Percentiles rank a stretch among this genome's conserved stretches.
These are phyloP conservation scores for Acanthamoeba healyi DNA, from an alignment of 208 protist species.

Conservation along the genomic window DNA sequence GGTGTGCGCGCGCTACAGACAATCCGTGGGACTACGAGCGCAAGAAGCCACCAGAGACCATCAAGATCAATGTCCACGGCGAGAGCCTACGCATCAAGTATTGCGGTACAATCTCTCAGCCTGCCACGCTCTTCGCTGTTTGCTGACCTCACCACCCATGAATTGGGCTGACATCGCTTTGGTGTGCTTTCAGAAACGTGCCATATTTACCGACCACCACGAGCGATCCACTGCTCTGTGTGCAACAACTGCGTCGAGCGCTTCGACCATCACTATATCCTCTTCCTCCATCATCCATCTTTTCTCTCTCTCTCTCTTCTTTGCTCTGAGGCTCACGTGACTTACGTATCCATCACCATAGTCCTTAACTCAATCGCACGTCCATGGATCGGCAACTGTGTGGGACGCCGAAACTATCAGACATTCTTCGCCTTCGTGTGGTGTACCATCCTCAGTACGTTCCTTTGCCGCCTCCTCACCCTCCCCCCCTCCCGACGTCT, in stretches of 20 bases:
- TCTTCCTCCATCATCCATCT: neutral
- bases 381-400: slow-evolving; percentile 82
- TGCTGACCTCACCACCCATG: too few relatives aligned
- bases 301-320: neutral
- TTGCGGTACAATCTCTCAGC: neutral
- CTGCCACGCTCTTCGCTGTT: neutral
- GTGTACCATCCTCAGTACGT: slow-evolving; percentile 2
- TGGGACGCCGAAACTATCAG: slow-evolving; percentile 82
- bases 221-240: slow-evolving; percentile 83
- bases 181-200: slow-evolving; percentile 80
- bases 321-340: neutral
- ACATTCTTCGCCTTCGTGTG: slow-evolving; percentile 82
- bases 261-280: slow-evolving; percentile 86
- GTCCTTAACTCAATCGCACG: neutral
- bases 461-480: neutral
- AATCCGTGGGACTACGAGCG: slow-evolving; percentile 63
- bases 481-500: neutral
- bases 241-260: slow-evolving; percentile 87
- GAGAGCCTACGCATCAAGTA: slow-evolving; percentile 66
- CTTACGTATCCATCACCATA: neutral
- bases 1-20: neutral
- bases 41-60: slow-evolving; percentile 65
- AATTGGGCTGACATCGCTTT: neutral
- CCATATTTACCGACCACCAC: slow-evolving; percentile 83
- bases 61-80: slow-evolving; percentile 21